Evolutionary conservation across 1,284 basidiomycete genomes (phyloP).

Genomic region (Trichosporon sp.): DNA sequence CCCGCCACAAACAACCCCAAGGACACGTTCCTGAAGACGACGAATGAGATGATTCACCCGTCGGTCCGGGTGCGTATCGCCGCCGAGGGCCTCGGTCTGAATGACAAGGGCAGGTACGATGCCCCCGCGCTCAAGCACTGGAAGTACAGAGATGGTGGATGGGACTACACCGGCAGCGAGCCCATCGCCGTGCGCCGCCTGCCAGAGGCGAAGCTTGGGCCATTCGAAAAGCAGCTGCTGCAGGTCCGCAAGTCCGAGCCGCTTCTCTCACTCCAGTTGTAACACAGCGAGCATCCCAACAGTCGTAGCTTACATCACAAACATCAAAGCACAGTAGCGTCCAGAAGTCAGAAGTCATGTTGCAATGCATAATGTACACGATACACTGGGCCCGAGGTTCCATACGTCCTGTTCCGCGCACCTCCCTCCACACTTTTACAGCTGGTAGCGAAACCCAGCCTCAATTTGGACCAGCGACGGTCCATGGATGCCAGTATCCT

Average conservation of each 20-base stretch:
- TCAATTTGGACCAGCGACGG: constrained; percentile 36
- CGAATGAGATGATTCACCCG: background rate
- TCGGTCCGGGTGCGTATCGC: background rate
- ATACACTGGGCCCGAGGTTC: no score
- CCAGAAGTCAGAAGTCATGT: background rate
- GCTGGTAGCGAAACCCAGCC: constrained; percentile 41
- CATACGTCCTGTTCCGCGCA: no score
- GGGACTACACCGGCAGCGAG: constrained; percentile 2
- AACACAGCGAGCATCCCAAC: background rate
- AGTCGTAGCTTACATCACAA: no score
- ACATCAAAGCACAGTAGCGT: no score
- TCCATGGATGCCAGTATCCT: constrained; percentile 32
- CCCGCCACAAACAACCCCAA: background rate
- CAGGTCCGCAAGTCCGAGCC: background rate
- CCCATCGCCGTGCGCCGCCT: background rate
- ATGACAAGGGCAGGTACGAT: background rate
- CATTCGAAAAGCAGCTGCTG: background rate
- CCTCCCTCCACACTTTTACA: constrained; percentile 27
- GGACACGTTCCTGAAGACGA: background rate
- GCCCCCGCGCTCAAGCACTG: constrained; percentile 4
- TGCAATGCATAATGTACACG: background rate
- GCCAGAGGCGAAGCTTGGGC: background rate
- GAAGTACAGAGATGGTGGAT: background rate
- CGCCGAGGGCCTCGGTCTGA: background rate
- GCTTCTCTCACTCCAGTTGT: background rate